Base-by-base conservation (phyloP, 352 stramenopile species). In the Globisporangium irregulare region DNA sequence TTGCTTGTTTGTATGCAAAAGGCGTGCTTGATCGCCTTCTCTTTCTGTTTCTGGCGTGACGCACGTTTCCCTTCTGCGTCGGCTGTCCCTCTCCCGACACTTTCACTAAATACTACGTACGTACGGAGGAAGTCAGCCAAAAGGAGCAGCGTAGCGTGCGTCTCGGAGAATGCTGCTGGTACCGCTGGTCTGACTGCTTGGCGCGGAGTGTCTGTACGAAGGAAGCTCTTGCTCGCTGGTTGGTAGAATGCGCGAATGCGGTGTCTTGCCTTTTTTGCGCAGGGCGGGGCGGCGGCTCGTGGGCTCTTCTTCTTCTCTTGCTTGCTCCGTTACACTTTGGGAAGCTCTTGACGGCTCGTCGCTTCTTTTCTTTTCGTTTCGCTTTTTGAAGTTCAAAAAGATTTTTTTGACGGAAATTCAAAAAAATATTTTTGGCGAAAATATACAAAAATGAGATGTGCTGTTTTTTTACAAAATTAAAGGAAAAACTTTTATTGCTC, bases 41-140 rank as follows among this genome's bases (percentile, higher is more conserved):
- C n/a, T 50, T 50, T 62, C 50, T 56, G 50, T 56, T 27, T 56
- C 56, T 62, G 56, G 56, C 56, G 56, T 62, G 56, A 62, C 29
- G 25, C 27, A 41, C 9, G 29, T 10, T 48, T 22, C n/a, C 41
- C 56, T 62, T 9, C 48, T 55, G n/a, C 18, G 27, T 56, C 50
- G 50, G 1, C 50, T 56, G 50, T 56, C 50, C 22, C 50, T 56
- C 50, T 56, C 50, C 50, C 50, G n/a, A 56, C 43, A 32, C 54
- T 43, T 34, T 43, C 54, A 27, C 25, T 20, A 25, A 18, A 10
- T 41, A 60, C 27, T 60, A 60, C 29, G 55, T 32, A 43, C 34
- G 54, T 25, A 34, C 54, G 54, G 55, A 60, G 24, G 55, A 60
- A 60, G 55, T 62, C 32, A 62, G 56, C 54, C 15, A 59, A n/a